phyloP scores from a whole-genome alignment of 2,329 filamentous ascomycete genomes.

The Cyphellophora attinorum region DNA sequence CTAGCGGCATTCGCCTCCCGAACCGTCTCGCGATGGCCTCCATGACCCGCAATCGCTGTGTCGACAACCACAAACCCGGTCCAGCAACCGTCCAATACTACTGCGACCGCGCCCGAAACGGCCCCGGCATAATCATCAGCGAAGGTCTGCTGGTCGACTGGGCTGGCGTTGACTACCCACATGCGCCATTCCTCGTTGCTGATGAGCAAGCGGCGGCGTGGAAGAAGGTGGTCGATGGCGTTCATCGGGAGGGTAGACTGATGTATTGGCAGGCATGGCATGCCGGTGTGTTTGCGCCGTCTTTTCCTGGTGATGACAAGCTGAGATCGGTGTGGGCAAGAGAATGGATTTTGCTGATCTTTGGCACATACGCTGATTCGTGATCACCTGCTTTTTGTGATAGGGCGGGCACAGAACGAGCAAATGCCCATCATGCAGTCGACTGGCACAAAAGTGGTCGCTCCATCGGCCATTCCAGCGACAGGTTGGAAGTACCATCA shows the following conservation, averaged over 20 bases:
- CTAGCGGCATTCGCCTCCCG: neutral
- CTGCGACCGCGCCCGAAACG: constrained; percentile 14
- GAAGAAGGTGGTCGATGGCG: constrained; percentile 15
- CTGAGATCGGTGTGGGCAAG: too few relatives aligned
- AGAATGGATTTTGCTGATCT: too few relatives aligned
- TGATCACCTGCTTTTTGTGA: too few relatives aligned
- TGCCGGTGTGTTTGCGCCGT: constrained; percentile 18
- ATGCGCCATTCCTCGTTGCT: constrained; percentile 17
- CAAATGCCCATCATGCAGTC: too few relatives aligned
- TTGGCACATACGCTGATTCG: too few relatives aligned
- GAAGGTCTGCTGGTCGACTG: constrained; percentile 17
- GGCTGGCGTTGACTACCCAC: constrained; percentile 16
- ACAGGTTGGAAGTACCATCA: constrained; percentile 27
- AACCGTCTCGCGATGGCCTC: constrained; percentile 20
- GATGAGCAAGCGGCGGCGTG: constrained; percentile 16
- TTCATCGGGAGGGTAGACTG: constrained; percentile 16
- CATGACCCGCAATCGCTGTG: constrained; percentile 21
- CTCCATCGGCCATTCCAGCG: too few relatives aligned
- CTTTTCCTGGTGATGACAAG: constrained; percentile 3
- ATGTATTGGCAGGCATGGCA: constrained; percentile 21
- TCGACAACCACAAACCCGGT: constrained; percentile 15
- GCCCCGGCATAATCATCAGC: constrained; percentile 17
- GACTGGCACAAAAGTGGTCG: too few relatives aligned
- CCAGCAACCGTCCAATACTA: constrained; percentile 15
- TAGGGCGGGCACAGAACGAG: too few relatives aligned